These are phyloP conservation scores for Citrus inodora DNA, from an alignment of 345 rosid genomes.

Conservation along the genomic window DNA sequence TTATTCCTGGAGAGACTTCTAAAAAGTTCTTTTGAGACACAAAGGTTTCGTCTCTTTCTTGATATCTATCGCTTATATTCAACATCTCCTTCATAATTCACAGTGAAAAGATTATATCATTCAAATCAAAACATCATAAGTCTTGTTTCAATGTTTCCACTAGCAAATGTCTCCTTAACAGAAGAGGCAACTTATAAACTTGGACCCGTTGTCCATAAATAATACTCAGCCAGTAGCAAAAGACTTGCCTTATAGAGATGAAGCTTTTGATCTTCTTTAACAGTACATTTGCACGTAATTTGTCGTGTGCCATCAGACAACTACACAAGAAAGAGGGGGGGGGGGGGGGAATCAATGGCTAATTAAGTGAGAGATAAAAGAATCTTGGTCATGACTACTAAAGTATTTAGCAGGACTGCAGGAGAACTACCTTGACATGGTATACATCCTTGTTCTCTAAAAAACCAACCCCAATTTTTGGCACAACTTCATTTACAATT, in stretches of 20 bases:
- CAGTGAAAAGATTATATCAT: not conserved
- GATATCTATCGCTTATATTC: too few species aligned
- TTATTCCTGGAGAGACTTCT: not conserved
- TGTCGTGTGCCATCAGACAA: not conserved
- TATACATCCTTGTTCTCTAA: constrained; percentile 1
- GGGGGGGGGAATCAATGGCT: not conserved
- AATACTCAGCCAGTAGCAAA: too few species aligned
- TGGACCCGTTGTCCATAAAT: not conserved
- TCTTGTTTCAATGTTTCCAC: too few species aligned
- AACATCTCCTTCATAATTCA: not conserved
- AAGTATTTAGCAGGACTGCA: not conserved
- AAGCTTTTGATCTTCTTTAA: constrained; percentile 24
- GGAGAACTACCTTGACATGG: constrained; percentile 12
- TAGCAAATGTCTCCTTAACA: not conserved
- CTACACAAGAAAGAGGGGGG: not conserved
- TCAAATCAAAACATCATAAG: too few species aligned
- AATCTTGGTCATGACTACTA: not conserved
- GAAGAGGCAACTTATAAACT: not conserved
- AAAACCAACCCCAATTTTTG: constrained; percentile 6
- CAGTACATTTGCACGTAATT: constrained; percentile 38
- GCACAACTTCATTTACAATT: not conserved
- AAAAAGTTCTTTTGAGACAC: not conserved
- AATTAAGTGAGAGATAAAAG: not conserved
- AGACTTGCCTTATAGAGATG: constrained; percentile 30
- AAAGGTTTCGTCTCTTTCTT: not conserved